A percentile compares a stretch with the other conserved stretches of the same genome.
Evolutionary conservation across 1,284 basidiomycete genomes (phyloP).

Genomic region (Ceratobasidium sp.): DNA sequence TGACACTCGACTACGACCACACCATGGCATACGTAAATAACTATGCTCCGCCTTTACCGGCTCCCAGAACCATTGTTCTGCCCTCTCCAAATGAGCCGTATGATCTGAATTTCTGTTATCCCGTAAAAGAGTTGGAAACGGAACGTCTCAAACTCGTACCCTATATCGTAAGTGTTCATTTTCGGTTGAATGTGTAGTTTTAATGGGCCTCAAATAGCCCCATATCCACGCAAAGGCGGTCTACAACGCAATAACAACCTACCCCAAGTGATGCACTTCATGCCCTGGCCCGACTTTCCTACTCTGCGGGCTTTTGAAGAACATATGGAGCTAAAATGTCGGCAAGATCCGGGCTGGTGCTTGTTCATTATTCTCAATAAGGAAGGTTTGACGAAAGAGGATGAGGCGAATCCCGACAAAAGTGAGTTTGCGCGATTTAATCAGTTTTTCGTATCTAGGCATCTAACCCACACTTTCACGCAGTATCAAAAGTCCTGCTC

Average conservation of each 20-base stretch:
- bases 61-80: not conserved
- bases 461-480: too few species aligned
- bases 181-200: not conserved
- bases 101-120: slow-evolving; percentile 39
- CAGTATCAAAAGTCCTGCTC: not conserved
- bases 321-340: slow-evolving; percentile 15
- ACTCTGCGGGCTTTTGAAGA: slow-evolving; percentile 14
- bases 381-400: not conserved
- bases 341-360: slow-evolving; percentile 29
- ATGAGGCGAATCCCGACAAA: not conserved
- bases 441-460: not conserved
- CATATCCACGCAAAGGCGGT: slow-evolving; percentile 17
- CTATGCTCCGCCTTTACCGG: slow-evolving; percentile 11
- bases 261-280: slow-evolving; percentile 38
- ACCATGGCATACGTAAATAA: slow-evolving; percentile 25
- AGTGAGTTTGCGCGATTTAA: not conserved
- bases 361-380: slow-evolving; percentile 46
- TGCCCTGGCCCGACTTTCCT: not conserved
- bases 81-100: slow-evolving; percentile 25
- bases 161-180: slow-evolving; percentile 40
- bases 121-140: slow-evolving; percentile 37
- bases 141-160: slow-evolving; percentile 41
- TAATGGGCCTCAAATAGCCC: not conserved
- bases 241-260: slow-evolving; percentile 27
- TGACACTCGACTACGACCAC: not conserved